Base-by-base conservation (phyloP, 257 asterid genomes). In the Solanum lignicaule region DNA sequence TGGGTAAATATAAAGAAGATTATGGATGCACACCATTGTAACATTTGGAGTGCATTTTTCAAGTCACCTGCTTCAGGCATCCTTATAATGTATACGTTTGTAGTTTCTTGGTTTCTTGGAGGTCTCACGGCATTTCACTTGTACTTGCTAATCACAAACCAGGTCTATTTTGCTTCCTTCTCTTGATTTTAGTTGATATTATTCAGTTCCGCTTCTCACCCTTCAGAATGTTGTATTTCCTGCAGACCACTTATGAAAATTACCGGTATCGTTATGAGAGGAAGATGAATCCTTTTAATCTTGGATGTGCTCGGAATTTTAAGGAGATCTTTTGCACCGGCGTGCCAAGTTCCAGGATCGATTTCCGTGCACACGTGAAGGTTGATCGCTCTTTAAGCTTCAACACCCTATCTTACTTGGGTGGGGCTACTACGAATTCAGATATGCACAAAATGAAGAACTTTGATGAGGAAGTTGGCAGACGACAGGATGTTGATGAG, bases 221-320 rank as follows among this genome's bases (percentile, higher is more conserved):
- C 39, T 73, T 72, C 35, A n/a, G 32, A 74, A 39, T 79, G 21
- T 12, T 87, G 25, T 79, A n/a, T 38, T 65, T 65, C 41, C 41
- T 87, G 86, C 89, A 87, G 89, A 87, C 89, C 58, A 87, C 89
- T 11, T 87, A 87, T 76, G 89, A 87, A 31, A 87, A 87, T 29
- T 87, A 76, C 65, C 62, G 89, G 27, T 92, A 91, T 85, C 91
- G 90, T 12, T 93, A 93, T 69, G 94, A 91, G n/a, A 89, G 88
- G 79, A 90, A 91, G 90, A 90, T 89, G 94, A 93, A 91, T 87
- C 95, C 95, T 75, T 91, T 84, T 58, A 90, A 93, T 87, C 90
- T 87, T 10, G 95, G 94, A 60, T 60, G 71, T 78, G 43, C 87
- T 8, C 82, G 87, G 7, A 93, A 93, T 82, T 88, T 90, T 33